Evolutionary conservation across 306 rosid species (phyloP), one percentile per base, ranked within the genome.

Genomic region (Vachellia pachyceras): DNA sequence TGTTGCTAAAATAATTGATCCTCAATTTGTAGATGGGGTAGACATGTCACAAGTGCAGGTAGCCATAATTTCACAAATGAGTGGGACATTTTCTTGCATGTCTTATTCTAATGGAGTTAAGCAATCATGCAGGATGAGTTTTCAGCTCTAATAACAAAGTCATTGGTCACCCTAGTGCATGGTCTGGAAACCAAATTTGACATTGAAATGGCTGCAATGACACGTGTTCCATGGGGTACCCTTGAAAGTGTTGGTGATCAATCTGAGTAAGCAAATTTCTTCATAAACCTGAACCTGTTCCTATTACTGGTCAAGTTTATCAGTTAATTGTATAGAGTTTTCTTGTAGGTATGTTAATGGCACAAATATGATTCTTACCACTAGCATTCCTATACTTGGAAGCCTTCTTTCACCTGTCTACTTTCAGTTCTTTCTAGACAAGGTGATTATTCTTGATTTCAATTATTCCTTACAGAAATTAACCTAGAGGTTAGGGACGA

Each of bases 11-110:
- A 95, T 95, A 82, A 91, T 95, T 70, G 98, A 95, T 80, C 63
- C 91, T 74, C 95, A 93, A 78, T 88, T 80, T 61, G 85, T 85
- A 14, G 97, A 92, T 61, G 97, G 94, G 81, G 91, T 91, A 73
- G 97, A 95, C 83, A 95, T 95, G 94, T 90, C 96, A 63, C 98
- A 95, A 90, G 98, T 95, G 80, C 98, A 95, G 97, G 99, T 95
- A 89, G 74, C 33, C 54, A 63, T 77, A 49, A 73, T 76, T 69
- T 76, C 70, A 69, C 77, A 37, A 57, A 52, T 55, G 58, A 83
- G 36, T 68, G 52, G 10, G 57, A 44, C 39, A 9, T 39, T 54
- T 80, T 10, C 54, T 73, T 77, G 70, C 77, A 18, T 64, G 25
- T 44, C 71, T 73, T 54, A 54, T 86, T 83, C 84, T 83, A 80